These are phyloP conservation scores for Vishniacozyma victoriae DNA, from an alignment of 768 basidiomycete species.

Conservation along the genomic window DNA sequence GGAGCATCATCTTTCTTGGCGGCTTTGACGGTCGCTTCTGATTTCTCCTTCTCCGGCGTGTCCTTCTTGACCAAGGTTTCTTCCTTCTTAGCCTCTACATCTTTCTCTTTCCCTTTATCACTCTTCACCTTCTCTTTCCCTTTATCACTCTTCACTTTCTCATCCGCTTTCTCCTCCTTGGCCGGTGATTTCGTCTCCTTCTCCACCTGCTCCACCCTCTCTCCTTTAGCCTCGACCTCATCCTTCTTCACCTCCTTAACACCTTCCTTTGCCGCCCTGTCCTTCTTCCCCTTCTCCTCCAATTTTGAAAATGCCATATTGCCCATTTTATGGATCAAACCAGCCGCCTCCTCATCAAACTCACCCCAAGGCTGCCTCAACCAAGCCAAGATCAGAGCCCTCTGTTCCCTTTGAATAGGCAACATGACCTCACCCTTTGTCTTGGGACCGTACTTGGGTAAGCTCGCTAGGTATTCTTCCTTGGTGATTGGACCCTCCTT, in stretches of 20 bases:
- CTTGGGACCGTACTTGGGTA: conserved; percentile 27
- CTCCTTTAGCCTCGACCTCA: conserved; percentile 4
- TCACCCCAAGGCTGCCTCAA: conserved; percentile 30
- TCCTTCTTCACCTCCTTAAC: conserved; percentile 1
- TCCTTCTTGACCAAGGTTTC: background rate
- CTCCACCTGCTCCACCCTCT: conserved; percentile 4
- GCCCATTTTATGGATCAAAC: conserved; percentile 21
- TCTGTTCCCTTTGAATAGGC: conserved; percentile 27
- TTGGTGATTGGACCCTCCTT: conserved; percentile 17
- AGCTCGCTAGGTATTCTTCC: conserved; percentile 21
- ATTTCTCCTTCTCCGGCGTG: no score
- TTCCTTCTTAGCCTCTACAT: background rate
- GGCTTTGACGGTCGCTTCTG: no score
- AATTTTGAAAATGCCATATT: conserved; percentile 19
- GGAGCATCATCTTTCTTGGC: no score
- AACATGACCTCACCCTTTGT: conserved; percentile 21
- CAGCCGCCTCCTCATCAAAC: conserved; percentile 34
- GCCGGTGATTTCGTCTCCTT: no score
- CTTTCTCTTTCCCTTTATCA: background rate
- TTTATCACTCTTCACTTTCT: conserved; percentile 1
- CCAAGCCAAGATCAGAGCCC: conserved; percentile 27
- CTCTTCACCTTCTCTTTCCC: conserved; percentile 8
- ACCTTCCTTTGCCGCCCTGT: conserved; percentile 2
- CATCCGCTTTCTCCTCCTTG: background rate
- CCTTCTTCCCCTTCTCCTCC: conserved; percentile 6